phyloP scores from a whole-genome alignment of 2,329 filamentous ascomycete species.

The Botryotinia convoluta region DNA sequence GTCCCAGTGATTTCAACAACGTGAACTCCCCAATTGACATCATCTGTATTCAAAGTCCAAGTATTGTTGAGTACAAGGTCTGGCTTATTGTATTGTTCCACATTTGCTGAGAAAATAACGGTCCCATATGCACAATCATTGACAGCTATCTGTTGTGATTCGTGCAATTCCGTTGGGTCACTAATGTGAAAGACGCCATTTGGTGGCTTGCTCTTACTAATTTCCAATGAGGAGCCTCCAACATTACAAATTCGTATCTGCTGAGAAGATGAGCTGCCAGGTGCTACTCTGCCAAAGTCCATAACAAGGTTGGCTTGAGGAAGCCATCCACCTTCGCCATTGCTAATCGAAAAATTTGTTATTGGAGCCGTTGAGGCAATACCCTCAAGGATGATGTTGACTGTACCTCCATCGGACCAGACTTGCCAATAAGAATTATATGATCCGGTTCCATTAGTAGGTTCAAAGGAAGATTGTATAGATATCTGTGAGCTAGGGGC shows the following conservation, averaged over 20 bases:
- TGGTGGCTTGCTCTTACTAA: slow-evolving; percentile 38
- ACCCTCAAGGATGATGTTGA: slow-evolving; percentile 34
- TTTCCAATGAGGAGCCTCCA: slow-evolving; percentile 36
- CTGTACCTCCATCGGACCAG: slow-evolving; percentile 36
- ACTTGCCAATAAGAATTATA: slow-evolving; percentile 38
- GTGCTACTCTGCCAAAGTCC: slow-evolving; percentile 35
- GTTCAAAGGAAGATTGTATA: slow-evolving; percentile 36
- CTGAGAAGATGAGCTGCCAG: slow-evolving; percentile 30
- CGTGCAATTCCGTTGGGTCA: slow-evolving; percentile 35
- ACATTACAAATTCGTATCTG: slow-evolving; percentile 37
- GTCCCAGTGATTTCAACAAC: slow-evolving; percentile 33
- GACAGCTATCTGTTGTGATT: slow-evolving; percentile 33
- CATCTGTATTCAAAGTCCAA: slow-evolving; percentile 43
- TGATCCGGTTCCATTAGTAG: slow-evolving; percentile 31
- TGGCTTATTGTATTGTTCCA: slow-evolving; percentile 31
- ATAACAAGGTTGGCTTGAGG: slow-evolving; percentile 27
- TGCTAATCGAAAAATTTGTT: slow-evolving; percentile 37
- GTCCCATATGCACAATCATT: slow-evolving; percentile 35
- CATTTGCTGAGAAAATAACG: slow-evolving; percentile 33
- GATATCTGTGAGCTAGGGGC: slow-evolving; percentile 30
- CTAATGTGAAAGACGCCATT: slow-evolving; percentile 29
- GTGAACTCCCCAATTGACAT: slow-evolving; percentile 40
- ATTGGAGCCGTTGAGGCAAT: slow-evolving; percentile 35
- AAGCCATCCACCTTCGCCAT: slow-evolving; percentile 38
- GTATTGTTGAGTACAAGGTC: slow-evolving; percentile 30